Conservation (phyloP, 805 yeast genomes). For the Kluyveromyces nonfermentans region DNA sequence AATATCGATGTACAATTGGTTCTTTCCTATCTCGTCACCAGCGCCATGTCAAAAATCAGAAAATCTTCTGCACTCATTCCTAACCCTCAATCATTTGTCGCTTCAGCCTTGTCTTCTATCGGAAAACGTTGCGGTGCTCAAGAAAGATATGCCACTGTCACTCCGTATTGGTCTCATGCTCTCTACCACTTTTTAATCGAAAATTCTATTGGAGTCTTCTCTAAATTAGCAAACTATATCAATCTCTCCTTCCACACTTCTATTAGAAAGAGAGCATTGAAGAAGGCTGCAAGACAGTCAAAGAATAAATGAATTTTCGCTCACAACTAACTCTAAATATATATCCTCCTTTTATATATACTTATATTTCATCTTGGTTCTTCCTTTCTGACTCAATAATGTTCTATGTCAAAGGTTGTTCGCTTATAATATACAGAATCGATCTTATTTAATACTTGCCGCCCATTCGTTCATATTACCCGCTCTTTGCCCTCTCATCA, state of each 20-base stretch:
- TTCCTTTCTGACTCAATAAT: too few relatives aligned
- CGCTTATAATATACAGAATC: too few relatives aligned
- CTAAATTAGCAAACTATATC: slow-evolving; percentile 55
- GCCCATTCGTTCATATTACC: too few relatives aligned
- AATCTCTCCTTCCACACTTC: slow-evolving; percentile 70
- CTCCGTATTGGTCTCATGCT: slow-evolving; percentile 95
- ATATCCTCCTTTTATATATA: not conserved
- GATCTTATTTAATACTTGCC: too few relatives aligned
- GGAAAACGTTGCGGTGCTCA: slow-evolving; percentile 92
- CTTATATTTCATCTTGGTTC: not conserved
- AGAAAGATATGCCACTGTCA: slow-evolving; percentile 73
- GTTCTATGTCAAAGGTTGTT: too few relatives aligned
- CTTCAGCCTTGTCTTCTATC: slow-evolving; percentile 52
- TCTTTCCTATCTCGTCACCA: slow-evolving; percentile 81
- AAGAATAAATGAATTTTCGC: slow-evolving; percentile 18
- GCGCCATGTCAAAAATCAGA: slow-evolving; percentile 91
- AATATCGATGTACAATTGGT: slow-evolving; percentile 81
- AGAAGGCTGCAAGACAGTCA: slow-evolving; percentile 37
- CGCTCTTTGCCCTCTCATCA: too few relatives aligned
- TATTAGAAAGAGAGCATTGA: slow-evolving; percentile 76
- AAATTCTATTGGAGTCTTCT: slow-evolving; percentile 72
- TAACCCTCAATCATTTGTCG: slow-evolving; percentile 69
- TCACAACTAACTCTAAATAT: not conserved
- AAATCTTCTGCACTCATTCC: slow-evolving; percentile 71
- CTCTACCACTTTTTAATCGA: slow-evolving; percentile 77